Base-by-base conservation (phyloP, 176 grass and related monocot species). In the Oryza coarctata region DNA sequence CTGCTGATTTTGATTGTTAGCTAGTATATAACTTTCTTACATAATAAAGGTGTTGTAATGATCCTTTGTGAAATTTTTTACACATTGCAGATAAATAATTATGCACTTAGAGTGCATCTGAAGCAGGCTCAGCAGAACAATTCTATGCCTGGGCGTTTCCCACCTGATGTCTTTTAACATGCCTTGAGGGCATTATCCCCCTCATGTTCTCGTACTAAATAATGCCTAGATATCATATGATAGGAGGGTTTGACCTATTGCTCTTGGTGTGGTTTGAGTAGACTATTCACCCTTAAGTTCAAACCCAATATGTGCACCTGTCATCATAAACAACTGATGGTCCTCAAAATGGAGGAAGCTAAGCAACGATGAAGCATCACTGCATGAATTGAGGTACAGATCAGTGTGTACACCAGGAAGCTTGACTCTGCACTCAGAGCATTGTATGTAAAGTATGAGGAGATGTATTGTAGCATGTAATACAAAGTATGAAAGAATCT, bases 71-170 rank as follows among this genome's bases (percentile, higher is more conserved):
- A 47, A 47, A 68, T 44, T 5, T 27, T 0, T 25, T 15, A 3
- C 75, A 61, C 3, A 9, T 83, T 86, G 79, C 76, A 94, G 91
- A 77, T 94, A 78, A 91, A 86, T 63, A 94, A 94, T 68, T 94
- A 88, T 55, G 84, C 91, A 39, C 82, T 94, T 57, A 47, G 81
- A 75, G 49, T 94, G 85, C 82, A 94, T 88, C 74, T 94, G 20
- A 82, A 86, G 85, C 91, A 88, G 45, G 88, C 91, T 85, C 88
- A 93, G 64, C 84, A 85, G 77, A 85, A 83, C 60, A 83, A 61
- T 61, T 77, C 91, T 22, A 86, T 90, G 70, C 77, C 84, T 26
- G 88, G 91, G 23, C 85, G 50, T 83, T 90, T 86, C 38, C 80
- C 76, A 3, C 91, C 80, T 88, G 88, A 90, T 77, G 77, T 93